A percentile compares a stretch with the other conserved stretches of the same genome.
These are phyloP conservation scores for Penicillium decumbens DNA, from an alignment of 2,329 filamentous ascomycete genomes.

Conservation along the genomic window DNA sequence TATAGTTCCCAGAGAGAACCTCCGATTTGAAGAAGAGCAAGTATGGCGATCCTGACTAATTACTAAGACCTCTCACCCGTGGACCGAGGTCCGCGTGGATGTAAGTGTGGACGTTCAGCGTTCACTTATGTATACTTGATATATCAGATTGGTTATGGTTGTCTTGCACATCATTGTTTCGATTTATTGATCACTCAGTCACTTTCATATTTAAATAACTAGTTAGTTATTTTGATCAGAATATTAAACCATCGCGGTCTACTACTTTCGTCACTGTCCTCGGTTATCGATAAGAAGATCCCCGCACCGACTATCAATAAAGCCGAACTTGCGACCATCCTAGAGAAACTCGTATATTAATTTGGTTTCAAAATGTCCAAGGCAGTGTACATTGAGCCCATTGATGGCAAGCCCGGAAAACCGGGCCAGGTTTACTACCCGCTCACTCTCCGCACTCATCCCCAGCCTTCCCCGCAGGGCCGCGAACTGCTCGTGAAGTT, in stretches of 20 bases:
- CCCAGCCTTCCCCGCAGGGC: slow-evolving; percentile 59
- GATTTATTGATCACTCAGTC: neutral
- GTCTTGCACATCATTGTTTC: too few species aligned
- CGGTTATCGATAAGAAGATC: slow-evolving; percentile 21
- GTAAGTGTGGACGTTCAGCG: neutral
- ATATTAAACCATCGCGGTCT: neutral
- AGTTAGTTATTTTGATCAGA: neutral
- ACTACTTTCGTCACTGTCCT: slow-evolving; percentile 1
- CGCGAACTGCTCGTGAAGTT: slow-evolving; percentile 71
- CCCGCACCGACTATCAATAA: slow-evolving; percentile 12
- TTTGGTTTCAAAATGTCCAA: slow-evolving; percentile 37
- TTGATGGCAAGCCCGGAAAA: slow-evolving; percentile 63
- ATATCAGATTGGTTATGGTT: neutral
- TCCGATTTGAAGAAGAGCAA: slow-evolving; percentile 9
- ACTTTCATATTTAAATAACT: neutral
- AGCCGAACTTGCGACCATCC: neutral
- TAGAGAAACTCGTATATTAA: neutral
- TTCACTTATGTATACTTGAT: neutral
- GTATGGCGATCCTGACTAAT: slow-evolving; percentile 1
- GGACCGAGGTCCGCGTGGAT: slow-evolving; percentile 11
- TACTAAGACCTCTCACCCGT: slow-evolving; percentile 6
- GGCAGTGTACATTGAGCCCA: slow-evolving; percentile 42
- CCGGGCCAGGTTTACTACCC: slow-evolving; percentile 74
- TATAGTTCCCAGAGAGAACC: neutral
- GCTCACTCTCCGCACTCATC: slow-evolving; percentile 53